phyloP scores from a whole-genome alignment of 768 basidiomycete species.

The Tulasnella sp. region DNA sequence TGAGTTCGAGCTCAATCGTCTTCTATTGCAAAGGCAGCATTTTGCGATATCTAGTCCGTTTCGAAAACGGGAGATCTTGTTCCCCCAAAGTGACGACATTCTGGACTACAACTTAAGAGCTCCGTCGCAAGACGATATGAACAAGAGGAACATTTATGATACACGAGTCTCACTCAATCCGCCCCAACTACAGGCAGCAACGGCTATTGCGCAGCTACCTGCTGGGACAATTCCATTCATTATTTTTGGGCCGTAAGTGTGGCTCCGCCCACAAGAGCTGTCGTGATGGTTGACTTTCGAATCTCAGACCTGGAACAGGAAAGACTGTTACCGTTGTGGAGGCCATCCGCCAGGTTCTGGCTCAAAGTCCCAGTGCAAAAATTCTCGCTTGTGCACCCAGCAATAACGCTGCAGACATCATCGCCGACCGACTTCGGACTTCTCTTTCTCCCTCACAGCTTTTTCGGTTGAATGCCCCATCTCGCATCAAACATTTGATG shows the following conservation, averaged over 20 bases:
- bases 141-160: background rate
- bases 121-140: no score
- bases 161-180: background rate
- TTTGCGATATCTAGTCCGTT: slow-evolving; percentile 52
- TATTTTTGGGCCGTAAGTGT: slow-evolving; percentile 25
- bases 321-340: slow-evolving; percentile 39
- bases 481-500: slow-evolving; percentile 44
- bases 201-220: background rate
- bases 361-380: background rate
- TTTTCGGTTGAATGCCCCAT: slow-evolving; percentile 37
- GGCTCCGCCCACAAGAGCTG: no score
- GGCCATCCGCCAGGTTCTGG: slow-evolving; percentile 35
- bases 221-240: slow-evolving; percentile 17
- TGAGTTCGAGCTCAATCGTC: slow-evolving; percentile 58
- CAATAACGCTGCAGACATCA: slow-evolving; percentile 38
- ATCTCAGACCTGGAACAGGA: slow-evolving; percentile 39
- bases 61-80: slow-evolving; percentile 50
- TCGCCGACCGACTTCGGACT: slow-evolving; percentile 34
- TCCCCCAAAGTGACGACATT: slow-evolving; percentile 52
- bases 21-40: slow-evolving; percentile 63
- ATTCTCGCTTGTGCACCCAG: slow-evolving; percentile 39
- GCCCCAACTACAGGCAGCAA: slow-evolving; percentile 24
- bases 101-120: slow-evolving; percentile 4
- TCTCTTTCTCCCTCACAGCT: slow-evolving; percentile 25
- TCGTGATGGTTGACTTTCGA: no score